phyloP scores from a whole-genome alignment of 2,329 filamentous ascomycete genomes.

The Alternaria consortialis region DNA sequence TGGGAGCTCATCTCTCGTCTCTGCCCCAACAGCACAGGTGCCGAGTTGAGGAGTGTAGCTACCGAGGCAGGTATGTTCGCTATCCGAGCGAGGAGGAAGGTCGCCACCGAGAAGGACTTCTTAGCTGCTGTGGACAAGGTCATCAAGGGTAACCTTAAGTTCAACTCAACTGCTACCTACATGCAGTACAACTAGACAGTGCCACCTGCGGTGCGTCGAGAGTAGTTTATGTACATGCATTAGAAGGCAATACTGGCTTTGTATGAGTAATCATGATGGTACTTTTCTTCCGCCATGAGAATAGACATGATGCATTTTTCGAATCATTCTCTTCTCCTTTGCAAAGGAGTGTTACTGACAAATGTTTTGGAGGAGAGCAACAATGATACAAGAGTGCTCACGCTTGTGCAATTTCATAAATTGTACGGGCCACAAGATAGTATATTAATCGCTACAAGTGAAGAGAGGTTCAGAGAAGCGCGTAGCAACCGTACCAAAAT shows the following conservation, averaged over 20 bases:
- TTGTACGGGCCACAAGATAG: not conserved
- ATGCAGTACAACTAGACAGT: slow-evolving; percentile 92
- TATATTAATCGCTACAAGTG: not conserved
- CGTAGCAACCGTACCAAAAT: not conserved
- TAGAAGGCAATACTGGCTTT: slow-evolving; percentile 2
- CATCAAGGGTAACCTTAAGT: slow-evolving; percentile 98
- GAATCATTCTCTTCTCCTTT: not conserved
- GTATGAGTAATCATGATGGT: slow-evolving; percentile 11
- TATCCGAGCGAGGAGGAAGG: slow-evolving; percentile 92
- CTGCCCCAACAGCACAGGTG: slow-evolving; percentile 96
- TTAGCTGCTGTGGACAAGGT: slow-evolving; percentile 98
- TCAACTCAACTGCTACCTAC: slow-evolving; percentile 97
- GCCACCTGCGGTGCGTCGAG: not conserved
- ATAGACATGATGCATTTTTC: slow-evolving; percentile 3
- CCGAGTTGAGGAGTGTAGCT: slow-evolving; percentile 93
- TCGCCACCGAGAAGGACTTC: slow-evolving; percentile 99
- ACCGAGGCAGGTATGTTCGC: slow-evolving; percentile 99
- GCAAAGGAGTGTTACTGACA: not conserved
- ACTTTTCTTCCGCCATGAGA: slow-evolving; percentile 1
- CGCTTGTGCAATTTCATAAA: no score
- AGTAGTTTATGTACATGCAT: not conserved
- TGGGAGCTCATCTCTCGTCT: slow-evolving; percentile 98
- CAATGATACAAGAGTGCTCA: no score
- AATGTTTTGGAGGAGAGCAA: no score
- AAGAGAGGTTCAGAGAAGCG: not conserved